Conservation (phyloP, 495 filamentous ascomycete genomes). For the Aspergillus asperescens region DNA sequence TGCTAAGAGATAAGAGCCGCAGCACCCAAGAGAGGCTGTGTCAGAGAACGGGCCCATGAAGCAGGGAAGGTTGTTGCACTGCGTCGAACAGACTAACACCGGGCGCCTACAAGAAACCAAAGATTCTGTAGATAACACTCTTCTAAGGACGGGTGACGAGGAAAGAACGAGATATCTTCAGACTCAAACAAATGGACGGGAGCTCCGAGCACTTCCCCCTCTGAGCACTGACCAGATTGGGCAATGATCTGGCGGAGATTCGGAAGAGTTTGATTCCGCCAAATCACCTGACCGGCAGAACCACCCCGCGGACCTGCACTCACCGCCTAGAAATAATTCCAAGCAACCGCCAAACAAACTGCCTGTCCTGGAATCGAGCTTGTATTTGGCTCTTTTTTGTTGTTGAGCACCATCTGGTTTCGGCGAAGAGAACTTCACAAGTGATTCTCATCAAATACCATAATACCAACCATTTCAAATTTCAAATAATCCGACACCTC, state of each 20-base stretch:
- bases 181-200: not conserved
- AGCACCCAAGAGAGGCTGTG: not conserved
- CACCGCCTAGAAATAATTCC: constrained; percentile 25
- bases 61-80: not conserved
- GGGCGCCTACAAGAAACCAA: not conserved
- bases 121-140: constrained; percentile 1
- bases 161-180: constrained; percentile 11
- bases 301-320: constrained; percentile 22
- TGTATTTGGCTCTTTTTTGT: constrained; percentile 12
- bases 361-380: constrained; percentile 28
- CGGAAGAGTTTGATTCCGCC: constrained; percentile 16
- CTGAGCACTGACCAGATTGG: constrained; percentile 11
- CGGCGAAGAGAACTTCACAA: constrained; percentile 4
- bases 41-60: not conserved
- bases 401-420: not conserved
- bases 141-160: not conserved
- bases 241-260: constrained; percentile 24
- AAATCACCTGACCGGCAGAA: constrained; percentile 27
- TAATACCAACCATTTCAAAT: not conserved
- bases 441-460: not conserved
- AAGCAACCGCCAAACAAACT: constrained; percentile 33
- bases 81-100: not conserved
- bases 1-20: constrained; percentile 7
- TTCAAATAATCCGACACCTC: not conserved
- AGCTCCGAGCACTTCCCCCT: constrained; percentile 18